Evolutionary conservation across 2,329 filamentous ascomycete genomes (phyloP).

Genomic region (Fusarium torreyae): DNA sequence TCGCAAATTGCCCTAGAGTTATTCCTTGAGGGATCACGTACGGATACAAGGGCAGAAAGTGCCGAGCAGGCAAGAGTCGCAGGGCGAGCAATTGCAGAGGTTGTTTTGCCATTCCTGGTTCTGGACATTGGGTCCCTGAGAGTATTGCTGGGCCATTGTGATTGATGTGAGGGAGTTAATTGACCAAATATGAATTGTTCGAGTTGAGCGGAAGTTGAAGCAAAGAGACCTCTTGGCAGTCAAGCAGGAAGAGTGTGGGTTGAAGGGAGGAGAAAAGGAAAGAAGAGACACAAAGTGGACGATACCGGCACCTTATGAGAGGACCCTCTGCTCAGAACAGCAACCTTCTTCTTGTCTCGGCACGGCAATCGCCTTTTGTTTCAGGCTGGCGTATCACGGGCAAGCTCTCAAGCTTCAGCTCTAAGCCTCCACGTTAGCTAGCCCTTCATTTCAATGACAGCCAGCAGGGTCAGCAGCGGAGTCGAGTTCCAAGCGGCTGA

Average conservation of each 20-base stretch:
- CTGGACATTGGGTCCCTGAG: constrained; percentile 47
- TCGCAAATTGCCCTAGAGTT: background rate
- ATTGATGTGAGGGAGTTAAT: constrained; percentile 6
- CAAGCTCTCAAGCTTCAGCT: constrained; percentile 26
- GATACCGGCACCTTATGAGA: constrained; percentile 26
- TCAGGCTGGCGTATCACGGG: constrained; percentile 23
- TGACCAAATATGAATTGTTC: background rate
- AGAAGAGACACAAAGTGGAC: constrained; percentile 4
- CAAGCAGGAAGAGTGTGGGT: constrained; percentile 4
- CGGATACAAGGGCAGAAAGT: constrained; percentile 61
- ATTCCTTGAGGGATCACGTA: constrained; percentile 49
- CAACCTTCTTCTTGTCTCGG: constrained; percentile 24
- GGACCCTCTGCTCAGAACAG: constrained; percentile 18
- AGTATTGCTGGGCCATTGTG: constrained; percentile 49
- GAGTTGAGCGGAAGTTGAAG: background rate
- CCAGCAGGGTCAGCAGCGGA: constrained; percentile 42
- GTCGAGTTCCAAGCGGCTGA: constrained; percentile 37
- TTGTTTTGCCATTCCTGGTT: constrained; percentile 57
- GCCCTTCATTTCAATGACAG: constrained; percentile 46
- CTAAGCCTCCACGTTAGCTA: constrained; percentile 28
- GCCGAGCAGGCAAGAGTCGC: constrained; percentile 57
- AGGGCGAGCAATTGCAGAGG: constrained; percentile 60
- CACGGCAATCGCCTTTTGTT: constrained; percentile 28
- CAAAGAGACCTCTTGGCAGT: background rate
- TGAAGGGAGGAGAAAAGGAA: constrained; percentile 1